These are phyloP conservation scores for Colletotrichum sp. DNA, from an alignment of 2,329 filamentous ascomycete species.

Conservation along the genomic window DNA sequence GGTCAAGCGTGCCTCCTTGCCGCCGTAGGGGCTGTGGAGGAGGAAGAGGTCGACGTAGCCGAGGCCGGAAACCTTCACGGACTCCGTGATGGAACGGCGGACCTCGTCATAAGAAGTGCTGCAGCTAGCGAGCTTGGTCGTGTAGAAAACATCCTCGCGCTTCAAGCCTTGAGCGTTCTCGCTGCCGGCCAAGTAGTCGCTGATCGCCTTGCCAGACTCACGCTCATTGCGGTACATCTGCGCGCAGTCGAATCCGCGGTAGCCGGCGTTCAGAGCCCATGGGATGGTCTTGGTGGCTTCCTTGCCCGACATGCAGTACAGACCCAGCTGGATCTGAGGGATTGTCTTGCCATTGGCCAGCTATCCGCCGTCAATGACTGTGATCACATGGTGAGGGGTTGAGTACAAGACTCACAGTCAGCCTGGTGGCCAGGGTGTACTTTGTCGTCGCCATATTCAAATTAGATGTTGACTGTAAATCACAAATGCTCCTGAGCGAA, in stretches of 20 bases:
- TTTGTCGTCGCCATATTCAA: conserved; percentile 1
- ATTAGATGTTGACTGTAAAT: neutral
- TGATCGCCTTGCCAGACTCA: conserved; percentile 71
- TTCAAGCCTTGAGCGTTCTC: conserved; percentile 56
- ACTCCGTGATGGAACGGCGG: conserved; percentile 68
- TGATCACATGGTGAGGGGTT: neutral
- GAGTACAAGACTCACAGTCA: conserved; percentile 1
- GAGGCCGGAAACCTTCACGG: conserved; percentile 68
- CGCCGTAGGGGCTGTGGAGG: conserved; percentile 80
- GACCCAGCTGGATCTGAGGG: conserved; percentile 75
- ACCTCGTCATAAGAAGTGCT: conserved; percentile 70
- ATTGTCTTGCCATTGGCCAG: conserved; percentile 71
- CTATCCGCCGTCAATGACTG: conserved; percentile 31
- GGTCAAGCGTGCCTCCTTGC: conserved; percentile 68
- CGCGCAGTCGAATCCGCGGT: conserved; percentile 57
- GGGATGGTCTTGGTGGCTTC: conserved; percentile 65
- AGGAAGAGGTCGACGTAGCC: conserved; percentile 83
- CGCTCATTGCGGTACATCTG: conserved; percentile 72
- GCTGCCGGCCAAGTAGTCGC: conserved; percentile 54
- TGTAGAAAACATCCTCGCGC: conserved; percentile 79
- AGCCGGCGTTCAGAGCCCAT: conserved; percentile 59
- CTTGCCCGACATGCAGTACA: conserved; percentile 71
- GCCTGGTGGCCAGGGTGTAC: conserved; percentile 9
- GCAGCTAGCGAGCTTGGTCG: conserved; percentile 76
- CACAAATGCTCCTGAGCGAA: neutral